These are phyloP conservation scores for Trichoderma aggressivum DNA, from an alignment of 2,329 filamentous ascomycete species.

Conservation along the genomic window DNA sequence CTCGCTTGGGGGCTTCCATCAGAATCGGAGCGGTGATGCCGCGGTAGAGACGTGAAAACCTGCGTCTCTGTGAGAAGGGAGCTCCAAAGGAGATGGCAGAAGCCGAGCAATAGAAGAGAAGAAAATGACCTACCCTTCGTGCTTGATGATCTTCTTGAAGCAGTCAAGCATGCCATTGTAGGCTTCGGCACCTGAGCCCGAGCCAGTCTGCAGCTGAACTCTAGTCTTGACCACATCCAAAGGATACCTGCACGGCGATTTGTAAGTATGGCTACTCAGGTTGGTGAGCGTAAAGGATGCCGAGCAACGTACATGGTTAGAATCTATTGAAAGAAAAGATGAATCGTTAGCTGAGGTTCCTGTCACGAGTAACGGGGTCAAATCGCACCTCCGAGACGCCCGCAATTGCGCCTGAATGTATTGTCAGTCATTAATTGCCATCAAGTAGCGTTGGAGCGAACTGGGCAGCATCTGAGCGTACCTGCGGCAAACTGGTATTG, in stretches of 20 bases:
- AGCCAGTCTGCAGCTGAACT: conserved; percentile 85
- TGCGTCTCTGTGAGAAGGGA: conserved; percentile 37
- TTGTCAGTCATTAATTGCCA: conserved; percentile 16
- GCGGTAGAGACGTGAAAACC: conserved; percentile 86
- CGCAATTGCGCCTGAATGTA: conserved; percentile 72
- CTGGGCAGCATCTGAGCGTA: conserved; percentile 40
- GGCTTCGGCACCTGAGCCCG: conserved; percentile 68
- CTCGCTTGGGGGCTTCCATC: conserved; percentile 92
- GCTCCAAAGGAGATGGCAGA: neutral
- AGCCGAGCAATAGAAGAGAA: conserved; percentile 9
- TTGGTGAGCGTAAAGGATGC: neutral
- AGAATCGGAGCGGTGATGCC: conserved; percentile 94
- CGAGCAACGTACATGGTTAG: conserved; percentile 68
- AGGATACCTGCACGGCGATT: conserved; percentile 70
- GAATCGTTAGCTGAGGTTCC: neutral
- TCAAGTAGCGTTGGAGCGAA: neutral
- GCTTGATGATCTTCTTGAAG: conserved; percentile 93
- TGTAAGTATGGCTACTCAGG: conserved; percentile 15
- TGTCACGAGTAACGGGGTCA: neutral
- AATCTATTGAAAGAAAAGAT: conserved; percentile 57
- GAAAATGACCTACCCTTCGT: conserved; percentile 74
- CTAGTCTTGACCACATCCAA: conserved; percentile 97
- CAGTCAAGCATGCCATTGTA: conserved; percentile 99
- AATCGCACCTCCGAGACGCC: conserved; percentile 85
- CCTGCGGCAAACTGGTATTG: conserved; percentile 93